phyloP scores from a whole-genome alignment of 768 basidiomycete species.

The Lepiota venenata region DNA sequence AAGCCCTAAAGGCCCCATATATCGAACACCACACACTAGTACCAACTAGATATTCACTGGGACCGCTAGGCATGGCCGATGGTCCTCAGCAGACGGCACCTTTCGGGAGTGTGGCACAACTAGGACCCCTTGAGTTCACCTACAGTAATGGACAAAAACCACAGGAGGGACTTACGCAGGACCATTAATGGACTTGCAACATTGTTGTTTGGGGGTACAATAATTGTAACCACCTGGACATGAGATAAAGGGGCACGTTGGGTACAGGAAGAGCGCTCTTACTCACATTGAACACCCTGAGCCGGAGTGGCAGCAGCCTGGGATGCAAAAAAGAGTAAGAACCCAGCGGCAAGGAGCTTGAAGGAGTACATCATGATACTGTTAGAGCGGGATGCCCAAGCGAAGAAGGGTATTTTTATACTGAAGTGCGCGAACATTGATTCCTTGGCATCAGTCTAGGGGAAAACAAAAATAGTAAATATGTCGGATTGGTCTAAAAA shows the following conservation, averaged over 20 bases:
- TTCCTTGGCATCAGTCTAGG: too few species aligned
- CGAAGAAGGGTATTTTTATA: too few species aligned
- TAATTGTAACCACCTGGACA: background rate
- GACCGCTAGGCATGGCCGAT: too few species aligned
- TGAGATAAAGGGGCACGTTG: too few species aligned
- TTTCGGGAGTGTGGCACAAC: background rate
- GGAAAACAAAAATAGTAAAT: too few species aligned
- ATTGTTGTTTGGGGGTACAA: background rate
- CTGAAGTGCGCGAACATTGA: too few species aligned
- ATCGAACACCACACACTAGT: too few species aligned
- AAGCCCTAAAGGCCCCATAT: too few species aligned
- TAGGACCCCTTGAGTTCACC: background rate
- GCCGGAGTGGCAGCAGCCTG: background rate
- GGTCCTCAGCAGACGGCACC: background rate
- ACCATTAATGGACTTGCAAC: constrained; percentile 1
- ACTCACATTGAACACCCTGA: background rate
- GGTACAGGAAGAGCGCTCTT: too few species aligned
- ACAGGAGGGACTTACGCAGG: background rate
- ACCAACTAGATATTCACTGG: too few species aligned
- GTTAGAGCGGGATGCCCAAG: background rate
- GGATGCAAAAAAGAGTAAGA: background rate
- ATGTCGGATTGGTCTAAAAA: too few species aligned
- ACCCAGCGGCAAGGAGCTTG: background rate
- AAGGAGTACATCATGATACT: background rate
- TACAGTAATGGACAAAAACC: background rate